Base-by-base conservation (phyloP, 2,329 filamentous ascomycete genomes). In the Botryotinia convoluta region DNA sequence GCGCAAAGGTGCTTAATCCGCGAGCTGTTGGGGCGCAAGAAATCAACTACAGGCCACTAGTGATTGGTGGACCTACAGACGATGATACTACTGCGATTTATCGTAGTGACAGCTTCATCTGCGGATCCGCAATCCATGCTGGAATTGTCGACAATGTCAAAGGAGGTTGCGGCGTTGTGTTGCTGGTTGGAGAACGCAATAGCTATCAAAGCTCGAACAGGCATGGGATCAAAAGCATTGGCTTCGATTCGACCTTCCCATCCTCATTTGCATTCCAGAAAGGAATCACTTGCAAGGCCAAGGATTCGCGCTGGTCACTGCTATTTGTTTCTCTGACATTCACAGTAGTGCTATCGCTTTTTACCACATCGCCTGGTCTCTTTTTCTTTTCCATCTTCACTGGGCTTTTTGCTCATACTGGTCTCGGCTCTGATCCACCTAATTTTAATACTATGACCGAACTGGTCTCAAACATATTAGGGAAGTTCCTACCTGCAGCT, bases 181-280 rank as follows among this genome's bases (percentile, higher is more conserved):
- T 89, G 71, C 86, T 96, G 54, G 86, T 93, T 35, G 95, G 95
- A 35, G 87, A 90, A 72, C 88, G 89, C 72, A 84, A 86, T 72
- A 84, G 87, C 67, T 97, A 90, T 79, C 83, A 86, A 60, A 86
- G 88, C 60, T 90, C 91, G 16, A 87, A 88, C 65, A 86, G 86
- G n/a, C 86, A 97, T 79, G 93, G 92, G 70, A 94, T 98, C 76
- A 83, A 85, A 42, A 97, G 94, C 75, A 85, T 93, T 71, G 87
- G 83, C 7, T 99, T 99, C 80, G 89, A 94, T 75, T 95, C 94
- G 0, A 94, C 93, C 76, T 99, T 99, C 79, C 96, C 96, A 1
- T 91, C 93, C 44, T 91, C 94, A 0, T 98, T 93, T 81, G 89
- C 89, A 29, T 98, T 99, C 77, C 83, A 93, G 7, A 82, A 85